Base-by-base conservation (phyloP, 78 protist genomes). In the Parvularia atlantis region DNA sequence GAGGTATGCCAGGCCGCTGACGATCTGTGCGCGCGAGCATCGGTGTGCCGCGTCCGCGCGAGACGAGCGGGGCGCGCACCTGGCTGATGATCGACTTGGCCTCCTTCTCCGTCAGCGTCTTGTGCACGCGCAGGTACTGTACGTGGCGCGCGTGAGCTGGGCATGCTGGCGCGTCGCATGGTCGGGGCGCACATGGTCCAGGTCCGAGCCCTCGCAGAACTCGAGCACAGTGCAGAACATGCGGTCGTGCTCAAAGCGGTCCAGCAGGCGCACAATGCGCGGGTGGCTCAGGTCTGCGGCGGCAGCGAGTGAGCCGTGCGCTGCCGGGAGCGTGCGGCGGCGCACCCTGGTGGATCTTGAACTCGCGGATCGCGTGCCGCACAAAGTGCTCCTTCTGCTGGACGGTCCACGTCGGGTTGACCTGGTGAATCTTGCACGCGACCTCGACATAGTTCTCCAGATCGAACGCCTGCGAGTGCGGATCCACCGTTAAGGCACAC, bases 381-480 rank as follows among this genome's bases (percentile, higher is more conserved):
- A 24, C 16, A 26, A 75, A 84, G 54, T 54, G 43, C 30, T 2
- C 39, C 57, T 84, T 84, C 52, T 76, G 66, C 61, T 50, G 76
- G 4, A 56, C 86, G 9, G 60, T 6, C 97, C 96, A 92, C 26
- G 40, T 31, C 4, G 17, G n/a, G 46, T 76, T 58, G 50, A 93
- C 37, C 24, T 73, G 87, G 76, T 93, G 97, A 7, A 93, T 61
- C 83, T 93, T 93, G 74, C 95, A 89, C 1, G 96, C 95, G 26
- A 91, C 96, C 6, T 53, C 0, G 24, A 54, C n/a, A 28, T 11
- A 7, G 28, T 70, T 71, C 17, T 20, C 39, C 16, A 84, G 44
- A 60, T 91, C 96, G 59, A 35, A 87, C 24, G 90, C 96, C 76
- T 78, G 57, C 52, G 52, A 5, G 30, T 1, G 30, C 5, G 13